phyloP scores from a whole-genome alignment of 169 alveolate genomes.

The Cryptosporidium andersoni region DNA sequence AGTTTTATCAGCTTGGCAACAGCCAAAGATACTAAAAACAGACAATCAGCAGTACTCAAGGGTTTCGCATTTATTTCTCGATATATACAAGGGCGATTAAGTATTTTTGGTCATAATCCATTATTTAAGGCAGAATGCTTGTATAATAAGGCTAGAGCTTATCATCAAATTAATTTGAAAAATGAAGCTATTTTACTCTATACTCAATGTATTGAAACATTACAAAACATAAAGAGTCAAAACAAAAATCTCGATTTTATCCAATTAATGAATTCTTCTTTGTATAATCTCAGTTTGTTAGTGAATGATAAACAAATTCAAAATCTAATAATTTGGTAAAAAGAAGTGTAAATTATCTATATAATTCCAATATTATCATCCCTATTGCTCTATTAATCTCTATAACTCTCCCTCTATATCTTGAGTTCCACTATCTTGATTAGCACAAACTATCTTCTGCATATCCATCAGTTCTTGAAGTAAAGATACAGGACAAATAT shows the following conservation, averaged over 20 bases:
- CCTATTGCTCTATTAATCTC: neutral
- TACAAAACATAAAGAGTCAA: neutral
- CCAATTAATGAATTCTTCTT: too few relatives aligned
- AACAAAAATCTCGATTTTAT: too few relatives aligned
- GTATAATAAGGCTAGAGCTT: slow-evolving; percentile 62
- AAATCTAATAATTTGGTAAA: slow-evolving; percentile 31
- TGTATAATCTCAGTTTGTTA: too few relatives aligned
- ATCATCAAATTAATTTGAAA: slow-evolving; percentile 61
- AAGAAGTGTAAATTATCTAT: neutral
- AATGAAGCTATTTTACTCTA: slow-evolving; percentile 36
- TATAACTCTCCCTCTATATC: neutral
- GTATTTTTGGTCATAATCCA: slow-evolving; percentile 9
- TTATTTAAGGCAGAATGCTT: slow-evolving; percentile 51
- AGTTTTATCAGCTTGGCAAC: slow-evolving; percentile 37
- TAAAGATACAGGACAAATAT: slow-evolving; percentile 44
- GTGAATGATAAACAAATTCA: too few relatives aligned
- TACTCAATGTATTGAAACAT: slow-evolving; percentile 9
- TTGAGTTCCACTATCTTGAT: neutral
- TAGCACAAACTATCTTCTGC: neutral
- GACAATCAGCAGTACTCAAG: slow-evolving; percentile 36
- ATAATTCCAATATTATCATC: too few relatives aligned
- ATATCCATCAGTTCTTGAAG: slow-evolving; percentile 19
- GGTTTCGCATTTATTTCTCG: slow-evolving; percentile 51
- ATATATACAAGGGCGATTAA: slow-evolving; percentile 44
- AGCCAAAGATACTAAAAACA: slow-evolving; percentile 38